A percentile compares a stretch with the other conserved stretches of the same genome.
Conservation (phyloP, 371 early-diverging fungal genomes). For the Smittium culicis region DNA sequence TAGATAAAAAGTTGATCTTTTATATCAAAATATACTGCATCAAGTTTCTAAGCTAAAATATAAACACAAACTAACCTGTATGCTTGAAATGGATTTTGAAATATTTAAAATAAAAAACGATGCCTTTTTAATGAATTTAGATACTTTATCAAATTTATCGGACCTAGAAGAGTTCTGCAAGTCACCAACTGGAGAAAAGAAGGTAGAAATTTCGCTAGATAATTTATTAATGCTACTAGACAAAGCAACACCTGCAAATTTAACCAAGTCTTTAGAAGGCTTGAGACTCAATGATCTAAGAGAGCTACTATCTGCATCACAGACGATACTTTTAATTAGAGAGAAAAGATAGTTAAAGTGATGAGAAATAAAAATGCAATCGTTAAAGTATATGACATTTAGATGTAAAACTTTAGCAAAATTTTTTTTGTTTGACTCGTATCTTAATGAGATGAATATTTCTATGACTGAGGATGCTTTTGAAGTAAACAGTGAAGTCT, state of each 20-base stretch:
- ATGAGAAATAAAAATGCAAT: not conserved
- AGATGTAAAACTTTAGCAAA: not conserved
- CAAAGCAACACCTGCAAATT: not conserved
- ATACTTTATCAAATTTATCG: not conserved
- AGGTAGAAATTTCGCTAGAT: not conserved
- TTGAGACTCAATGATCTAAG: too few species aligned
- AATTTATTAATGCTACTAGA: not conserved
- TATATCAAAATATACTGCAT: too few species aligned
- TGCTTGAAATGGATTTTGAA: not conserved
- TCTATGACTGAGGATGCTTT: not conserved
- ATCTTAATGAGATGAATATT: not conserved
- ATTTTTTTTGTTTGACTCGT: not conserved
- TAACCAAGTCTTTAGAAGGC: not conserved
- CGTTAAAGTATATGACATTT: not conserved
- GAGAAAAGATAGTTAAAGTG: not conserved
- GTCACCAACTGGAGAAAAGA: not conserved
- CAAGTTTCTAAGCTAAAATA: too few species aligned
- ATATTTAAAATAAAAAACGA: not conserved
- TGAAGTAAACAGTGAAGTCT: not conserved
- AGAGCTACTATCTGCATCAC: not conserved
- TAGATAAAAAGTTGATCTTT: too few species aligned
- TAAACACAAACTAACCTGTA: too few species aligned
- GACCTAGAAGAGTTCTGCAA: not conserved
- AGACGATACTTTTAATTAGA: not conserved
- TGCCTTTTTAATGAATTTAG: not conserved